Conservation (phyloP, 805 yeast genomes). For the Lipomyces orientalis region DNA sequence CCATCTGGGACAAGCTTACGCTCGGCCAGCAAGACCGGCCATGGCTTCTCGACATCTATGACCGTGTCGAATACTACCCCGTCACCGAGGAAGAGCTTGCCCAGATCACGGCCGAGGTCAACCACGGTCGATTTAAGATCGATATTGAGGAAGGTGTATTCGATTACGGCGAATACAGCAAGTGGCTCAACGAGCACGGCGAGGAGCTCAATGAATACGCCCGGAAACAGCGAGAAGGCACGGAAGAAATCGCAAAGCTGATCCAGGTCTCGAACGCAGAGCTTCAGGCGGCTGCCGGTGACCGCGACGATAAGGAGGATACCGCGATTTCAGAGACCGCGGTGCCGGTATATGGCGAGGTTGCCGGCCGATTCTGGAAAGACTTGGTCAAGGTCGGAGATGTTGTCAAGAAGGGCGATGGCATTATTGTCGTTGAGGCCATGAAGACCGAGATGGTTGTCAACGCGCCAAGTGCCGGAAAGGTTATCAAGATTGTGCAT, state of each 20-base stretch:
- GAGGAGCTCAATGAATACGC: conserved; percentile 74
- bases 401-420: conserved; percentile 72
- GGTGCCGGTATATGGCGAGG: conserved; percentile 87
- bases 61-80: conserved; percentile 93
- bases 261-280: conserved; percentile 83
- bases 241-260: conserved; percentile 82
- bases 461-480: conserved; percentile 66
- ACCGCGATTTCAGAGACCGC: conserved; percentile 78
- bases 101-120: conserved; percentile 67
- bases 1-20: conserved; percentile 94
- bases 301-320: conserved; percentile 48
- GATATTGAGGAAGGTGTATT: conserved; percentile 78
- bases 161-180: conserved; percentile 76
- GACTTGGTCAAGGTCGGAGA: conserved; percentile 82
- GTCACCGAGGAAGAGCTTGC: conserved; percentile 86
- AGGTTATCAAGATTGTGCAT: conserved; percentile 73
- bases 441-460: conserved; percentile 99
- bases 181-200: conserved; percentile 76
- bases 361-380: conserved; percentile 96
- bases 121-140: conserved; percentile 79
- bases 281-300: conserved; percentile 59
- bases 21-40: conserved; percentile 77
- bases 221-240: conserved; percentile 75
- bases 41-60: conserved; percentile 91
- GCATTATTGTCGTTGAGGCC: conserved; percentile 89